Percentiles rank a stretch among this genome's conserved stretches.
Conservation (phyloP, 768 basidiomycete genomes). For the Fomitopsis serialis region DNA sequence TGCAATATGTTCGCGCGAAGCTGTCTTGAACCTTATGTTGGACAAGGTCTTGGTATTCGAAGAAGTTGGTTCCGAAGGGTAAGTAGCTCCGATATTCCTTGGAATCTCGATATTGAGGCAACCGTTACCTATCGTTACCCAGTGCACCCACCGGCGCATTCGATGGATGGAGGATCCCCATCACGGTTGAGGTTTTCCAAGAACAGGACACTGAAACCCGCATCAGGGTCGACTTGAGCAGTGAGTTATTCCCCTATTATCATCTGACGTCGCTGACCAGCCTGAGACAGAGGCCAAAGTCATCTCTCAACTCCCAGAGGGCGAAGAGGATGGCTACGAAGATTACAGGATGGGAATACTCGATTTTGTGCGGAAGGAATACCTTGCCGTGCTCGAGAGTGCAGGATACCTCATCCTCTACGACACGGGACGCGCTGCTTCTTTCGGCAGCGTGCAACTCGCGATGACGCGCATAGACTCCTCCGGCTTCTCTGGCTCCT, state of each 20-base stretch:
- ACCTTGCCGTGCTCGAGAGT: conserved; percentile 16
- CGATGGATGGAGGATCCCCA: conserved; percentile 19
- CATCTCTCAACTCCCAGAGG: background rate
- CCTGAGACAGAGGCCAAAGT: background rate
- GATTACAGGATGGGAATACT: conserved; percentile 5
- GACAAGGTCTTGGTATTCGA: conserved; percentile 12
- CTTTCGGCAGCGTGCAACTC: background rate
- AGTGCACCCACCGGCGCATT: background rate
- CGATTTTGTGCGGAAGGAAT: conserved; percentile 15
- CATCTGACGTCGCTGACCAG: background rate
- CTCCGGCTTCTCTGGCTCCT: background rate
- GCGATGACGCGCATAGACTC: background rate
- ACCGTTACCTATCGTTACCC: too few relatives aligned
- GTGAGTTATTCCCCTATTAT: conserved; percentile 7
- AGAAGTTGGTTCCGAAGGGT: background rate
- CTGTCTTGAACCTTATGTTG: conserved; percentile 19
- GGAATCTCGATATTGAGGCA: too few relatives aligned
- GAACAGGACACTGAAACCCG: conserved; percentile 9
- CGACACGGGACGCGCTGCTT: conserved; percentile 8
- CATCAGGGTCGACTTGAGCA: conserved; percentile 12
- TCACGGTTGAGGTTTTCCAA: conserved; percentile 17
- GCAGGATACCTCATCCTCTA: conserved; percentile 15
- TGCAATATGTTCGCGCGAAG: conserved; percentile 20
- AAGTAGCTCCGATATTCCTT: background rate
- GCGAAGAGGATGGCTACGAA: conserved; percentile 1